Evolutionary conservation across 192 early-diverging fungal species (phyloP).

Genomic region (Backusella sp.): DNA sequence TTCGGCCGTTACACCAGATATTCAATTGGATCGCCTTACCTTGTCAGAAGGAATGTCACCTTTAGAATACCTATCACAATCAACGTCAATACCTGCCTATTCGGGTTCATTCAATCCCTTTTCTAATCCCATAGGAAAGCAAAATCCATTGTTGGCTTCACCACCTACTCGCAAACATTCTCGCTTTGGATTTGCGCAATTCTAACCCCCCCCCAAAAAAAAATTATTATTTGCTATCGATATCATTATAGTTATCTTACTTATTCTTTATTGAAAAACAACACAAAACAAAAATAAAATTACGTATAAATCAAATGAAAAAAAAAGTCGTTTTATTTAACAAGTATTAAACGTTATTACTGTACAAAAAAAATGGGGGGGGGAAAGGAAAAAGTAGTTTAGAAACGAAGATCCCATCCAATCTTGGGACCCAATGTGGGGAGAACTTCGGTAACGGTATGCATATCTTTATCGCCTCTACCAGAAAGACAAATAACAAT

Average conservation of each 20-base stretch:
- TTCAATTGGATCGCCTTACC: not conserved
- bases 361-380: not conserved
- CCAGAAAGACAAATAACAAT: slow-evolving; percentile 90
- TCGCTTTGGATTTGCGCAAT: slow-evolving; percentile 34
- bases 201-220: not conserved
- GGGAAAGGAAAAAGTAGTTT: not conserved
- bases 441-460: slow-evolving; percentile 86
- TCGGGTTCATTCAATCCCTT: slow-evolving; percentile 30
- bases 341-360: not conserved
- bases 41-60: slow-evolving; percentile 6
- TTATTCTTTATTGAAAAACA: not conserved
- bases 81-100: slow-evolving; percentile 23
- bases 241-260: not conserved
- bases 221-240: not conserved
- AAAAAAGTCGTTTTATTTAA: not conserved
- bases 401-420: slow-evolving; percentile 82
- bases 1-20: not conserved
- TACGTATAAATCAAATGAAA: not conserved
- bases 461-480: slow-evolving; percentile 97
- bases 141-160: slow-evolving; percentile 17
- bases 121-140: not conserved
- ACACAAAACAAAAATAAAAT: not conserved
- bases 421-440: slow-evolving; percentile 91
- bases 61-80: slow-evolving; percentile 20
- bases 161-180: slow-evolving; percentile 28